These are phyloP conservation scores for Dictyophora rubrovolvata DNA, from an alignment of 768 basidiomycete species.

Conservation along the genomic window DNA sequence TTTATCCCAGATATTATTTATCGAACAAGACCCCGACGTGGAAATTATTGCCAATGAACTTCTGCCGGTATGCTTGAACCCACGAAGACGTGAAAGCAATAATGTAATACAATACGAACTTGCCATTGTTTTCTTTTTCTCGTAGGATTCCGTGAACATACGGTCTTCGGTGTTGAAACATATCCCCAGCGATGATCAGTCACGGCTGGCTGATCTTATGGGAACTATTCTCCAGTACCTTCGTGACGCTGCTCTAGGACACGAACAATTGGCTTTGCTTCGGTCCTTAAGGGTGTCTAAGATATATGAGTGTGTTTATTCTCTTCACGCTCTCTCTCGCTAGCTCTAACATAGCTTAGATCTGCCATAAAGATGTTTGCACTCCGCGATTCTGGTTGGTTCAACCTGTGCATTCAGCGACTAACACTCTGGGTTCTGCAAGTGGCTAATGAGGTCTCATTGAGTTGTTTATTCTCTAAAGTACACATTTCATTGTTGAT, in stretches of 20 bases:
- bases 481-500: neutral
- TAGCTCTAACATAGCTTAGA: neutral
- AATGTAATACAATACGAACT: neutral
- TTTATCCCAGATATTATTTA: neutral
- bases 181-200: neutral
- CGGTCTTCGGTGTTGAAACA: neutral
- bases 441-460: neutral
- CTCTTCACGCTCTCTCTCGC: neutral
- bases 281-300: slow-evolving; percentile 3
- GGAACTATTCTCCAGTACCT: slow-evolving; percentile 6
- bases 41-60: neutral
- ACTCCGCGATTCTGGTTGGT: slow-evolving; percentile 5
- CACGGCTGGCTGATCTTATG: slow-evolving; percentile 9
- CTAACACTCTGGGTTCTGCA: slow-evolving; percentile 2
- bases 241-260: neutral
- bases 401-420: slow-evolving; percentile 6
- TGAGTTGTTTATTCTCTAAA: neutral
- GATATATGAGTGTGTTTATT: slow-evolving; percentile 4
- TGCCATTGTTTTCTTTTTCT: neutral
- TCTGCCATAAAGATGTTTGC: slow-evolving; percentile 7
- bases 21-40: neutral
- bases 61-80: neutral
- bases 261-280: slow-evolving; percentile 1
- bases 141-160: slow-evolving; percentile 1
- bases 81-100: no score